Evolutionary conservation across 208 protist genomes (phyloP).

Genomic region (Leishmania martiniquensis): DNA sequence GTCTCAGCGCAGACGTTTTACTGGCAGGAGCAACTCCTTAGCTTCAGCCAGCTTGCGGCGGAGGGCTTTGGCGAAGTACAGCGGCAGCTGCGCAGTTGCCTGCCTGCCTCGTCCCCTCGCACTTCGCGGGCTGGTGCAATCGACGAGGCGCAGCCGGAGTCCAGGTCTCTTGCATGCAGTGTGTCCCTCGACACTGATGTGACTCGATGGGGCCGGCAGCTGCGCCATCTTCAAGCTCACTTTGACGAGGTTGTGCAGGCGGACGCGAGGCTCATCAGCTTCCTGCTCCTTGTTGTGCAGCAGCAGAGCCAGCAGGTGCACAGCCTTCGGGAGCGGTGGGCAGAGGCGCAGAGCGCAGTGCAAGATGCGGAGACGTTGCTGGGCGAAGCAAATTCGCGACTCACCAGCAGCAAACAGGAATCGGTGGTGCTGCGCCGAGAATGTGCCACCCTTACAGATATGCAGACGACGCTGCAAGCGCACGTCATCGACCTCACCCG

Average conservation of each 20-base stretch:
- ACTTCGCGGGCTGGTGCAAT: neutral
- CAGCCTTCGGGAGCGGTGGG: conserved; percentile 16
- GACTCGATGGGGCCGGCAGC: neutral
- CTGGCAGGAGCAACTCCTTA: conserved; percentile 23
- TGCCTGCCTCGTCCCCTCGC: neutral
- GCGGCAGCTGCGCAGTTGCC: conserved; percentile 4
- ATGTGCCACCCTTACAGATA: conserved; percentile 18
- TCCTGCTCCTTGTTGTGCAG: conserved; percentile 11
- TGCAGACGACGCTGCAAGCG: neutral
- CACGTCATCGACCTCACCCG: conserved; percentile 1
- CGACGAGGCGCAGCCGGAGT: neutral
- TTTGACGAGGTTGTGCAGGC: conserved; percentile 26
- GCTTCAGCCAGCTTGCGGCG: neutral
- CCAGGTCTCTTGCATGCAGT: neutral
- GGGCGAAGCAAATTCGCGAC: conserved; percentile 7
- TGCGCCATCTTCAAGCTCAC: conserved; percentile 1
- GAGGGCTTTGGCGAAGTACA: conserved; percentile 11
- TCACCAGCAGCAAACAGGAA: conserved; percentile 2
- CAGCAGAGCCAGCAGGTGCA: conserved; percentile 17
- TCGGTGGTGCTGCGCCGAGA: conserved; percentile 8
- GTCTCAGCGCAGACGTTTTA: conserved; percentile 1
- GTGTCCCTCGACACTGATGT: neutral
- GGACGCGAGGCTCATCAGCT: conserved; percentile 28
- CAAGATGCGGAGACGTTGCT: conserved; percentile 18
- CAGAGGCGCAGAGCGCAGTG: conserved; percentile 16